Base-by-base conservation (phyloP, 495 filamentous ascomycete species). In the Hypomontagnella submonticulosa region DNA sequence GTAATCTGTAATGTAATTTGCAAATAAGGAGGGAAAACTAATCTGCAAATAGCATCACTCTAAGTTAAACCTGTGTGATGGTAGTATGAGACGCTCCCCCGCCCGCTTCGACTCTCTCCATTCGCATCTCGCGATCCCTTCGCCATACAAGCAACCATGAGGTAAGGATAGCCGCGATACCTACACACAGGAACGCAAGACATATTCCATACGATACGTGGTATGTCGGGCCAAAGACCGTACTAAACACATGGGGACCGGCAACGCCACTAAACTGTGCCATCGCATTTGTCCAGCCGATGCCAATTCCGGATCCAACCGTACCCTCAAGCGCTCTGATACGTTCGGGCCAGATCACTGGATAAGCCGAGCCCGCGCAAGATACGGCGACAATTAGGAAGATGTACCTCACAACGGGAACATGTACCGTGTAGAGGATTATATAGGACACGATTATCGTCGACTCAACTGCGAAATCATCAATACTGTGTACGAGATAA, bases 391-490 rank as follows among this genome's bases (percentile, higher is more conserved):
- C 66, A 10, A 80, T 75, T 34, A 81, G 53, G 10, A 66, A 75
- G 7, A 80, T 44, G 44, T 81, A 80, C 59, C 78, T 79, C 15
- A 76, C 77, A 10, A 75, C 43, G 3, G 74, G 59, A 55, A 76
- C 77, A 7, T 40, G 40, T n/a, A 80, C 75, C 0, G 76, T 81
- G 38, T 77, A 77, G 5, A 80, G 70, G 15, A 82, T 67, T 23
- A 82, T 81, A 48, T 81, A 82, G 62, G 79, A 81, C 44, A 81
- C 69, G 1, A 81, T 79, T 3, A 64, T 77, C 19, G 76, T 77
- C 56, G 57, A 65, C 60, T 79, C 78, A 36, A 81, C 77, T 80
- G 40, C 30, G 36, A 15, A 15, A 18, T 3, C 19, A 36, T 71
- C 23, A 71, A 37, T 8, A 8, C 38, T 3, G 10, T 16, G n/a